These are phyloP conservation scores for Haberlea rhodopensis DNA, from an alignment of 257 asterid species.

Conservation along the genomic window DNA sequence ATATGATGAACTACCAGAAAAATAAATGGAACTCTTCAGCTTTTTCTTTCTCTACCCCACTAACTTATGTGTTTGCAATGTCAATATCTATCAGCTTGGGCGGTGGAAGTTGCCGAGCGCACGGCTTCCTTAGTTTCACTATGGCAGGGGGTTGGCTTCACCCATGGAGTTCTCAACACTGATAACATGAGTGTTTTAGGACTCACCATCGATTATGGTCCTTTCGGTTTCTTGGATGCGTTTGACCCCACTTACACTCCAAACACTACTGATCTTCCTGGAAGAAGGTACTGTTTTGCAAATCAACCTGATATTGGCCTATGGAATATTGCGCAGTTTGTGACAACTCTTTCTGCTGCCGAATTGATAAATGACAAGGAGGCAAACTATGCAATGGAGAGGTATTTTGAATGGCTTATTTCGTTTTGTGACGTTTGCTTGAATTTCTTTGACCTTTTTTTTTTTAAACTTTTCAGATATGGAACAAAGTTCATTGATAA, in stretches of 20 bases:
- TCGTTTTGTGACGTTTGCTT: conserved; percentile 9
- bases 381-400: conserved; percentile 82
- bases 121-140: conserved; percentile 87
- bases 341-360: conserved; percentile 69
- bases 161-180: conserved; percentile 97
- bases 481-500: conserved; percentile 94
- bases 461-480: conserved; percentile 46
- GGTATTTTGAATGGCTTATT: conserved; percentile 40
- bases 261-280: conserved; percentile 98
- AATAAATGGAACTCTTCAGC: not conserved
- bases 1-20: not conserved
- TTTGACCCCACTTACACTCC: conserved; percentile 99
- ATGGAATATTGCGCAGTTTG: conserved; percentile 91
- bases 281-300: conserved; percentile 93
- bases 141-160: conserved; percentile 99
- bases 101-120: conserved; percentile 90
- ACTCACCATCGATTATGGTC: conserved; percentile 95
- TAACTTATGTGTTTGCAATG: conserved; percentile 16
- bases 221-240: conserved; percentile 96
- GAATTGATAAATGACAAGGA: conserved; percentile 75
- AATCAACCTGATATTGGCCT: conserved; percentile 97
- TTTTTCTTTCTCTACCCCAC: not conserved
- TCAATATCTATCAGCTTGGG: conserved; percentile 75
- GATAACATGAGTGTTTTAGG: conserved; percentile 98
- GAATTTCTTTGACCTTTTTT: conserved; percentile 19